Evolutionary conservation across 176 grass and related monocot genomes (phyloP), one percentile per base, ranked within the genome.

Genomic region (Aegilops longissima): DNA sequence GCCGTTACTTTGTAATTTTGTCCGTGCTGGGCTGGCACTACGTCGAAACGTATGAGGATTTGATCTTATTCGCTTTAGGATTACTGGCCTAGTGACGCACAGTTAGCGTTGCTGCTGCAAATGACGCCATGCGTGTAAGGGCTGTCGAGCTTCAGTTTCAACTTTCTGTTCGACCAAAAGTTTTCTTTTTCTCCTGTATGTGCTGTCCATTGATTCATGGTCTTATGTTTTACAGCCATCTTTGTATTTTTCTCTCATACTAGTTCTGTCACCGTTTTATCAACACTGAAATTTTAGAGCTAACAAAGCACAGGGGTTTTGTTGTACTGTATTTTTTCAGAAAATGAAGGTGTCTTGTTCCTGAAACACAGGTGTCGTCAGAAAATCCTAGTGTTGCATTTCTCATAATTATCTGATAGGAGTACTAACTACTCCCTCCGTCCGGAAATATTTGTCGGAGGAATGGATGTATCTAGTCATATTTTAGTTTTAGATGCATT

Each of bases 121-220:
- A 85, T 42, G 85, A 8, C 29, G 36, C 6, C 72, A 30, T 75
- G 30, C 44, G 36, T 84, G 61, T 84, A 18, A 76, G 18, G 77
- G 20, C 42, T 58, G 47, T 13, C 69, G 49, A 88, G 47, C 70
- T 91, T 91, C 86, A 81, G 82, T 85, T 91, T 77, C 82, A 63
- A 36, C 62, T 52, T 17, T 85, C 51, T 65, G 51, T 85, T 91
- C 85, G 77, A 77, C 77, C 27, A 13, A 77, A 12, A 85, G 49
- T 13, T 74, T 14, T 1, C 12, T 21, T 7, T 72, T 18, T n/a
- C 66, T 69, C 24, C 33, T 42, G n/a, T 64, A 8, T 52, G 54
- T 63, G 61, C n/a, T 36, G 27, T 29, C 25, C 61, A 36, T 42
- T 62, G 1, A 83, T 67, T 3, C 58, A 79, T 67, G 9, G 35